Percentiles rank a stretch among this genome's conserved stretches.
These are phyloP conservation scores for Stemphylium beticola DNA, from an alignment of 2,329 filamentous ascomycete species.

Conservation along the genomic window DNA sequence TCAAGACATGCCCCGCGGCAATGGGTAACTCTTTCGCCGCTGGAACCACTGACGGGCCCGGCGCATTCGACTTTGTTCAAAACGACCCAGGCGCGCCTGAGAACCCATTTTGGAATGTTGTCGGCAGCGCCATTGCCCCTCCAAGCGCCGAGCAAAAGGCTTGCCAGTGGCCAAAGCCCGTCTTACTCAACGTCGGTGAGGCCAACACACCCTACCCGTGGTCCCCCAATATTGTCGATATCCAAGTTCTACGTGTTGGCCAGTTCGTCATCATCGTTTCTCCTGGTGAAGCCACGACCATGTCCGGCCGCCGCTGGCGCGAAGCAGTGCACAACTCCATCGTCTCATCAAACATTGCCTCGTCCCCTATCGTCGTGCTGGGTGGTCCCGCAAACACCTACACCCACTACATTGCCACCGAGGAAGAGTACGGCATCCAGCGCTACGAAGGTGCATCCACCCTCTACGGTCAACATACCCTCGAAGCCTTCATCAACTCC, in stretches of 20 bases:
- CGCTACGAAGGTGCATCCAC: constrained; percentile 96
- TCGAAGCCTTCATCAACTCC: constrained; percentile 86
- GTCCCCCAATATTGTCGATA: constrained; percentile 89
- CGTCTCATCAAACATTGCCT: constrained; percentile 27
- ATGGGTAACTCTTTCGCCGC: constrained; percentile 92
- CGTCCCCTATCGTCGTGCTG: constrained; percentile 70
- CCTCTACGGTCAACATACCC: constrained; percentile 80
- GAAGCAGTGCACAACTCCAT: constrained; percentile 42
- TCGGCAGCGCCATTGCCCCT: constrained; percentile 73
- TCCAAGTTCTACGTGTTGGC: constrained; percentile 84
- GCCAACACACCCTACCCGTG: constrained; percentile 80
- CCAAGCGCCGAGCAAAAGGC: constrained; percentile 72
- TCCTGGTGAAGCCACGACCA: constrained; percentile 88
- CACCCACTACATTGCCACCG: constrained; percentile 79
- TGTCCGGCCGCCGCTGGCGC: constrained; percentile 91
- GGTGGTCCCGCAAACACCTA: constrained; percentile 92
- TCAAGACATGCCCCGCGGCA: constrained; percentile 81
- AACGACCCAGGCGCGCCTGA: constrained; percentile 76
- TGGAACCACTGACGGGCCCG: constrained; percentile 89
- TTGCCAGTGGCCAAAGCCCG: constrained; percentile 83
- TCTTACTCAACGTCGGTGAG: constrained; percentile 87
- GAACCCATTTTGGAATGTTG: constrained; percentile 81
- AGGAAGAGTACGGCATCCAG: constrained; percentile 82
- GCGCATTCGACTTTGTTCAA: constrained; percentile 92
- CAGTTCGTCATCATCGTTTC: constrained; percentile 84